Base-by-base conservation (phyloP, 495 filamentous ascomycete genomes). In the Elasticomyces elasticus region DNA sequence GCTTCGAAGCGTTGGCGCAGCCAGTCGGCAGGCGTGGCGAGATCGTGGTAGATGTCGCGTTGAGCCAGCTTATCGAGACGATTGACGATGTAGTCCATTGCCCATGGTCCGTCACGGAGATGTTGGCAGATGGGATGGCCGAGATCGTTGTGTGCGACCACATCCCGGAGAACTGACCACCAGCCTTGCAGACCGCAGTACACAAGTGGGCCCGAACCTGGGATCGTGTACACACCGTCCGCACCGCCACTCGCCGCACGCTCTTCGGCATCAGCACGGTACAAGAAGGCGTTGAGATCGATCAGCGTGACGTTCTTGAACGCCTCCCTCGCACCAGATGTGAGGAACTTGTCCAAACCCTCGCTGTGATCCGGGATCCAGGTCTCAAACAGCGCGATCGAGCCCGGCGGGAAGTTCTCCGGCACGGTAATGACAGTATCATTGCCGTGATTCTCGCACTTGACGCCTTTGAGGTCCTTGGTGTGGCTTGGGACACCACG, bases 131-230 rank as follows among this genome's bases (percentile, higher is more conserved):
- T 72, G 6, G 94, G 86, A 64, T 97, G 94, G 6, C 85, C 92
- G 9, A 99, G 78, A 66, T 99, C 76, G 63, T 99, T 99, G 54
- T 92, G 81, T 35, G 74, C 77, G 69, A 96, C 87, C 57, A 97
- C 81, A 54, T 85, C 75, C 59, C 86, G 84, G 37, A 99, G 74
- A 6, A 94, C 74, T 66, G 89, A 96, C 92, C 90, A 96, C 92
- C 92, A 99, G 13, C 94, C 94, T 67, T 99, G 94, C 25, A 99
- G 77, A 42, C 94, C 94, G 52, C 94, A 90, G 68, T 99, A 99
- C 17, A 96, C 87, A 38, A 95, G 74, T 44, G 85, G 75, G 3
- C 90, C 94, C 62, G 86, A 72, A 0, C 82, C 80, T 10, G 94
- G 92, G 58, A 99, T 87, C 44, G 74, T 77, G 67, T 97, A 99